A percentile compares a stretch with the other conserved stretches of the same genome.
phyloP scores from a whole-genome alignment of 2,329 filamentous ascomycete genomes.

The Fusarium redolens region DNA sequence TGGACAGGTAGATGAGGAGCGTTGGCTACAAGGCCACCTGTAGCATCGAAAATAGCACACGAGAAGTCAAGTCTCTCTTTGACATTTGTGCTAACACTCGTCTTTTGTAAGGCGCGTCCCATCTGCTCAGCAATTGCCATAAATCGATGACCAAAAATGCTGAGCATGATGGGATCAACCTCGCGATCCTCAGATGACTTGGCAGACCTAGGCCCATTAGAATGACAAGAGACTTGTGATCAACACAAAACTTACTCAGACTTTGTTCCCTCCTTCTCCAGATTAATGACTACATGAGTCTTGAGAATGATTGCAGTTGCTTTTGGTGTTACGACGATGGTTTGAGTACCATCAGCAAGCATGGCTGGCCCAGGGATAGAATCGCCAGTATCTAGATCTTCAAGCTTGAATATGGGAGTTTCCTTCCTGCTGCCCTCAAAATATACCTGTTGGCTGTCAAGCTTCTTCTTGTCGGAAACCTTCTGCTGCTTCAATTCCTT shows the following conservation, averaged over 20 bases:
- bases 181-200: constrained; percentile 40
- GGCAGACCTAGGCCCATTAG: constrained; percentile 32
- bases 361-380: constrained; percentile 84
- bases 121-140: constrained; percentile 90
- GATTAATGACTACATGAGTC: constrained; percentile 90
- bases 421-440: constrained; percentile 83
- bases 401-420: constrained; percentile 86
- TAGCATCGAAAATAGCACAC: constrained; percentile 81
- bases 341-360: constrained; percentile 88
- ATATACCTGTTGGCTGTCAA: constrained; percentile 78
- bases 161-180: constrained; percentile 84
- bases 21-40: constrained; percentile 81
- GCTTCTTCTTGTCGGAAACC: constrained; percentile 68
- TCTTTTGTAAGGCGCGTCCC: constrained; percentile 83
- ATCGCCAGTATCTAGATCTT: constrained; percentile 77
- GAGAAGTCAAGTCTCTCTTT: constrained; percentile 87
- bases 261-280: constrained; percentile 66
- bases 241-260: constrained; percentile 43
- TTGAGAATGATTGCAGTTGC: constrained; percentile 81
- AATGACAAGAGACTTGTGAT: too few species aligned
- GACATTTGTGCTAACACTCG: constrained; percentile 83
- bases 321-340: constrained; percentile 86
- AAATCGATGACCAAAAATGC: constrained; percentile 84
- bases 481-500: constrained; percentile 73
- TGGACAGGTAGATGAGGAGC: constrained; percentile 85